These are phyloP conservation scores for Rhynchosporium agropyri DNA, from an alignment of 2,329 filamentous ascomycete genomes.

Conservation along the genomic window DNA sequence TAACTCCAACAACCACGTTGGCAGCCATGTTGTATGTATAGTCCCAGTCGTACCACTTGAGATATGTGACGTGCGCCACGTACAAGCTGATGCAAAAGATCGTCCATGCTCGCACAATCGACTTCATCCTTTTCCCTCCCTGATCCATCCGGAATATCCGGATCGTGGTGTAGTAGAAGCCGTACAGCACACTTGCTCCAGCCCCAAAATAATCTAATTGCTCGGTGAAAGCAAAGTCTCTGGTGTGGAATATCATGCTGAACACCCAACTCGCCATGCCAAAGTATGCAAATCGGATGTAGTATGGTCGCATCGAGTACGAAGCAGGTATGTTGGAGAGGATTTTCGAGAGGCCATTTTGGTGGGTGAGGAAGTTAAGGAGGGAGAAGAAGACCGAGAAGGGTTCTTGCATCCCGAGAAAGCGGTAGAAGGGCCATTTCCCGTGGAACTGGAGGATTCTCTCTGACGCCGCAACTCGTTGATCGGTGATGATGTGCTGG, in stretches of 20 bases:
- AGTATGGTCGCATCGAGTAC: conserved; percentile 81
- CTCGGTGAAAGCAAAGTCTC: conserved; percentile 85
- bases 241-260: conserved; percentile 88
- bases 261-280: conserved; percentile 84
- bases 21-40: conserved; percentile 98
- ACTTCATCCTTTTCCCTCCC: conserved; percentile 43
- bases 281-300: conserved; percentile 76
- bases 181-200: conserved; percentile 86
- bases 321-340: conserved; percentile 67
- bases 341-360: conserved; percentile 72
- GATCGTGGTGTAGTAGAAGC: conserved; percentile 82
- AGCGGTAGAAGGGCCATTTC: conserved; percentile 95
- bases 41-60: conserved; percentile 86
- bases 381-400: conserved; percentile 92
- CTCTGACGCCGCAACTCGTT: conserved; percentile 65
- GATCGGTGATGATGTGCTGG: conserved; percentile 85
- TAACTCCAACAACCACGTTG: conserved; percentile 79
- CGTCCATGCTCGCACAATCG: conserved; percentile 74
- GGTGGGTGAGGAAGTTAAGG: conserved; percentile 87
- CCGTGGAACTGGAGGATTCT: conserved; percentile 91
- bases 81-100: conserved; percentile 72
- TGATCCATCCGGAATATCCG: conserved; percentile 82
- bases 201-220: conserved; percentile 96
- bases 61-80: conserved; percentile 74
- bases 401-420: conserved; percentile 93